Conservation (phyloP, 2,329 filamentous ascomycete species). For the Ceratocystis harringtonii region DNA sequence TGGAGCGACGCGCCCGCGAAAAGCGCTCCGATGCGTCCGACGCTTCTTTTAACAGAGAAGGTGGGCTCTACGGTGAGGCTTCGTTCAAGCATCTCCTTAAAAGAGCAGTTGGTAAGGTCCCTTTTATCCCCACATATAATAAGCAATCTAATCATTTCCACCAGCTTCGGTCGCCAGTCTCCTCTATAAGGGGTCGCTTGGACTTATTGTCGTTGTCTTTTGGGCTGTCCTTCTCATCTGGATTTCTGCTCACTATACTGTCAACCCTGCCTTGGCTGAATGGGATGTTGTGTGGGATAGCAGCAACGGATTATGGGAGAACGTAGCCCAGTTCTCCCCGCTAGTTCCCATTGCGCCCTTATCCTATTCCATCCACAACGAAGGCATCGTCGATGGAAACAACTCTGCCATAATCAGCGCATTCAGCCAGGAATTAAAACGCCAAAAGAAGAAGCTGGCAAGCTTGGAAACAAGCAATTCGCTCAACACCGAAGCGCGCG, state of each 20-base stretch:
- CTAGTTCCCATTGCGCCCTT: slow-evolving; percentile 11
- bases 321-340: slow-evolving; percentile 23
- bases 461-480: slow-evolving; percentile 8
- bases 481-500: slow-evolving; percentile 22
- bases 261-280: slow-evolving; percentile 12
- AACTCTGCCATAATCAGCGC: slow-evolving; percentile 23
- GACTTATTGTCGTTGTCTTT: slow-evolving; percentile 6
- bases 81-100: slow-evolving; percentile 8
- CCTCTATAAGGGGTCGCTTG: slow-evolving; percentile 3
- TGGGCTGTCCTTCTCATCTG: slow-evolving; percentile 4
- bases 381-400: slow-evolving; percentile 21
- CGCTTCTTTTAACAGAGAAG: slow-evolving; percentile 6
- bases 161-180: neutral
- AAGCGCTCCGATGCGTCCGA: neutral
- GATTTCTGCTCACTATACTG: slow-evolving; percentile 9
- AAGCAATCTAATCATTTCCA: neutral
- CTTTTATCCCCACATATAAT: neutral
- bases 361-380: neutral
- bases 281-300: slow-evolving; percentile 20
- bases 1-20: neutral
- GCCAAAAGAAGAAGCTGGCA: slow-evolving; percentile 11
- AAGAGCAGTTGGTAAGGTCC: slow-evolving; percentile 9
- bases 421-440: slow-evolving; percentile 25
- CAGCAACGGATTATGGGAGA: slow-evolving; percentile 20
- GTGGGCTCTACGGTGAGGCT: slow-evolving; percentile 7